These are phyloP conservation scores for Periconia sp. DNA, from an alignment of 2,329 filamentous ascomycete species.

Conservation along the genomic window DNA sequence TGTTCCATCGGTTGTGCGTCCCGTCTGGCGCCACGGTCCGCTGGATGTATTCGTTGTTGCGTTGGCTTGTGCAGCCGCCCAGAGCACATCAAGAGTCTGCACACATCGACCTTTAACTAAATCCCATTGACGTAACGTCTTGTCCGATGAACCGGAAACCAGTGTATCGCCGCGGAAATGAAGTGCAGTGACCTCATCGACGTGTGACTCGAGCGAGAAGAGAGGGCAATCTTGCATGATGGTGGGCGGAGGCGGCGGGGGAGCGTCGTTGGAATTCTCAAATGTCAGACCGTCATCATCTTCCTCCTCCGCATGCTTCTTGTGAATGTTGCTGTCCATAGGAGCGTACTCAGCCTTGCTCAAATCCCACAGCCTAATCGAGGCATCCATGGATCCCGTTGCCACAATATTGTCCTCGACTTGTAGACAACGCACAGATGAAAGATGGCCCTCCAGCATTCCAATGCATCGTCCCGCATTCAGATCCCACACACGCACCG, in stretches of 20 bases:
- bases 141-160: slow-evolving; percentile 94
- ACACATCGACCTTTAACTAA: slow-evolving; percentile 95
- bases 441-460: slow-evolving; percentile 87
- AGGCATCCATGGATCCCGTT: slow-evolving; percentile 92
- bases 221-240: slow-evolving; percentile 88
- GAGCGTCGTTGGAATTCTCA: slow-evolving; percentile 71
- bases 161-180: slow-evolving; percentile 88
- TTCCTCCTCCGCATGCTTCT: slow-evolving; percentile 29
- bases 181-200: slow-evolving; percentile 91
- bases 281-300: slow-evolving; percentile 66
- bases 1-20: slow-evolving; percentile 63
- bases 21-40: slow-evolving; percentile 73
- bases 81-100: slow-evolving; percentile 95
- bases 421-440: slow-evolving; percentile 88
- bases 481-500: slow-evolving; percentile 93
- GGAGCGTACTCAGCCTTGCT: slow-evolving; percentile 85
- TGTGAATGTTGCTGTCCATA: slow-evolving; percentile 56
- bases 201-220: slow-evolving; percentile 85
- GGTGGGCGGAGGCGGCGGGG: slow-evolving; percentile 66
- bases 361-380: slow-evolving; percentile 92
- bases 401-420: slow-evolving; percentile 95
- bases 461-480: slow-evolving; percentile 92
- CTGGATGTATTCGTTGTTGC: slow-evolving; percentile 63
- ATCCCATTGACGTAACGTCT: slow-evolving; percentile 97
- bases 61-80: slow-evolving; percentile 90